Conservation (phyloP, 768 basidiomycete genomes). For the Sporobolomyces phaffii region DNA sequence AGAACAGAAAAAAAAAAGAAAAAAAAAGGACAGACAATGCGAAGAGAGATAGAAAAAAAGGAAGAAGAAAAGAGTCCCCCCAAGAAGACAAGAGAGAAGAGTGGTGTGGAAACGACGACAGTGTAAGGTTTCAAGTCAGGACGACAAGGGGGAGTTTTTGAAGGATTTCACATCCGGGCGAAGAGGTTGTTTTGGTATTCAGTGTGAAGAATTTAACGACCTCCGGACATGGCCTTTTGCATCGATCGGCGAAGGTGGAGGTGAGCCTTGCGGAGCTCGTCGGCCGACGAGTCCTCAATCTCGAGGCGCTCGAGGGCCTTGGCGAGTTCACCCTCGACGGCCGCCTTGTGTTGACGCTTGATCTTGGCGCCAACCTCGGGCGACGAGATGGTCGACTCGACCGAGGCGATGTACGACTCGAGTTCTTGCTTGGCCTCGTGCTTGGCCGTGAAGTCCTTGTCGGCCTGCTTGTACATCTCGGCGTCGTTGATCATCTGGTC, state of each 20-base stretch:
- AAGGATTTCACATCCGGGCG: too few relatives aligned
- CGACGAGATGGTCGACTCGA: conserved; percentile 63
- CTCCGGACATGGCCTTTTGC: conserved; percentile 59
- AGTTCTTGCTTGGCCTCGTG: conserved; percentile 98
- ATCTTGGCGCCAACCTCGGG: conserved; percentile 88
- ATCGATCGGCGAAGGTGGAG: conserved; percentile 91
- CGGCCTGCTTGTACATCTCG: conserved; percentile 87
- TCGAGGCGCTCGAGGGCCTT: conserved; percentile 97
- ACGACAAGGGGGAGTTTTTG: conserved; percentile 2
- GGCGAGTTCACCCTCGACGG: conserved; percentile 95
- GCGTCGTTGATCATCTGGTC: conserved; percentile 74
- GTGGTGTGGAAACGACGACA: too few relatives aligned
- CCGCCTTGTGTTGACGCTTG: conserved; percentile 89
- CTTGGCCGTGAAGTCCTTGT: conserved; percentile 92
- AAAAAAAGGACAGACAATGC: background rate
- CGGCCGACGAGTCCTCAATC: conserved; percentile 86
- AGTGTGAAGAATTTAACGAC: conserved; percentile 6
- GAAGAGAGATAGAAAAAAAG: background rate
- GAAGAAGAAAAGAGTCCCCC: background rate
- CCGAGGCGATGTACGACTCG: conserved; percentile 94
- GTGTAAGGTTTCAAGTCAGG: too few relatives aligned
- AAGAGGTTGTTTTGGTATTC: too few relatives aligned
- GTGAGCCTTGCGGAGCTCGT: conserved; percentile 94
- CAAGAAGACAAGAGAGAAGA: background rate
- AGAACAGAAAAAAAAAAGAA: conserved; percentile 8